Percentiles rank a stretch among this genome's conserved stretches.
These are phyloP conservation scores for Geotrichum europaeum DNA, from an alignment of 1,139 yeast species.

Conservation along the genomic window DNA sequence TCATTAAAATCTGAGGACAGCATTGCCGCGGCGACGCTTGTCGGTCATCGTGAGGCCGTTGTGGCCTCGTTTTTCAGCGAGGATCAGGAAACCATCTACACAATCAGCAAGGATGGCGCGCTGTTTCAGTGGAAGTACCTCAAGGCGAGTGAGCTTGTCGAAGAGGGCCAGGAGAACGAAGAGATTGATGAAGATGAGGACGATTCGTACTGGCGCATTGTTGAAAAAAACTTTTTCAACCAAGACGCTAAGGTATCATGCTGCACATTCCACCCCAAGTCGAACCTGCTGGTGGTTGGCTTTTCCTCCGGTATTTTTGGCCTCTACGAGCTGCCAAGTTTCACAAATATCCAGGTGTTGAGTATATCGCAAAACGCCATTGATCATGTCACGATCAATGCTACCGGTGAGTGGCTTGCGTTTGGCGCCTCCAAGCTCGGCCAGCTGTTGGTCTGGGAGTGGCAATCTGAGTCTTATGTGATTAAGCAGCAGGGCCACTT, in stretches of 20 bases:
- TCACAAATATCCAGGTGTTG: constrained; percentile 73
- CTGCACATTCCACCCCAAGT: constrained; percentile 70
- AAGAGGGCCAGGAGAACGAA: constrained; percentile 38
- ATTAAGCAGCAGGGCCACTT: constrained; percentile 96
- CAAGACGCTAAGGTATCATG: constrained; percentile 67
- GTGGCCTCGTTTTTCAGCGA: constrained; percentile 78
- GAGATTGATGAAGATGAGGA: constrained; percentile 24
- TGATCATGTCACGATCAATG: constrained; percentile 72
- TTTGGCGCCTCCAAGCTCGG: constrained; percentile 89
- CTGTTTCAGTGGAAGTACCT: constrained; percentile 86
- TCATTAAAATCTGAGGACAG: constrained; percentile 70
- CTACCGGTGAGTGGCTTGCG: constrained; percentile 94
- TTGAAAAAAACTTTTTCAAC: constrained; percentile 63
- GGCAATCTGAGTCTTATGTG: constrained; percentile 97
- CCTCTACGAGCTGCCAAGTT: constrained; percentile 78
- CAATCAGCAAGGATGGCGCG: constrained; percentile 93
- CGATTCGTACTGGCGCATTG: constrained; percentile 67
- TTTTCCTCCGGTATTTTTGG: constrained; percentile 87
- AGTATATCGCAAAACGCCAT: constrained; percentile 91
- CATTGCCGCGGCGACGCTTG: constrained; percentile 75
- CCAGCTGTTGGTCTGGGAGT: constrained; percentile 93
- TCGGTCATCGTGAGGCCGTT: constrained; percentile 91
- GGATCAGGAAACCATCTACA: constrained; percentile 82
- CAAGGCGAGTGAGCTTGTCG: constrained; percentile 43
- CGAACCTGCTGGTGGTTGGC: constrained; percentile 80